Evolutionary conservation across 129 eudicot species (phyloP), one percentile per base, ranked within the genome.

Genomic region (Scalesia atractyloides): DNA sequence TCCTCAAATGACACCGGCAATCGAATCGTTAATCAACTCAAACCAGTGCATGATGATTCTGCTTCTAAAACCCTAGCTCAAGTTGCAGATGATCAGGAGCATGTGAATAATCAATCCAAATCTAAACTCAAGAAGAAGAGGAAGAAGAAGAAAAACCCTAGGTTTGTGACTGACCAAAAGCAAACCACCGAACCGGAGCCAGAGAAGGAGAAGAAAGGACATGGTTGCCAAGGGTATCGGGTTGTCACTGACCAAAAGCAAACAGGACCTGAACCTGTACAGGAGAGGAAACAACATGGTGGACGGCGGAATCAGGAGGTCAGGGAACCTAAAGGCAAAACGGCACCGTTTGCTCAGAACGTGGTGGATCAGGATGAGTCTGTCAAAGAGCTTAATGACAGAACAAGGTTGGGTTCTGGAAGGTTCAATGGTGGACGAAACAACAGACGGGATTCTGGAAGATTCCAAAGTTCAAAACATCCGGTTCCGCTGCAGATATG

Each of bases 141-240:
- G 18, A 17, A 13, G 12, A 34, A 37, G 49, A 20, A 9, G 49
- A 70, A 18, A 63, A 73, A 73, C 11, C 71, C 78, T 73, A 73
- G 58, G 49, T 17, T 16, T 22, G 26, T 44, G 5, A 26, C 75
- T 8, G 19, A 71, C 9, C 56, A 20, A 14, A 56, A 37, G 46
- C 58, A 24, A 43, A 41, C 18, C 24, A 18, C 39, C 11, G 37
- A 18, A 39, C 24, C 47, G 10, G n/a, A 30, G 57, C n/a, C 16
- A 2, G 75, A 24, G 57, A 13, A 43, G 58, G 67, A 24, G 56
- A 37, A 53, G 18, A 53, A 47, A 34, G 14, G 18, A 13, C 60
- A 53, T 18, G 18, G 19, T 50, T 14, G 3, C 8, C n/a, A 4
- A 5, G 59, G 15, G 33, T 15, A 68, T 24, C 33, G 36, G 39